These are phyloP conservation scores for Cucumis hystrix DNA, from an alignment of 306 rosid genomes.

Conservation along the genomic window DNA sequence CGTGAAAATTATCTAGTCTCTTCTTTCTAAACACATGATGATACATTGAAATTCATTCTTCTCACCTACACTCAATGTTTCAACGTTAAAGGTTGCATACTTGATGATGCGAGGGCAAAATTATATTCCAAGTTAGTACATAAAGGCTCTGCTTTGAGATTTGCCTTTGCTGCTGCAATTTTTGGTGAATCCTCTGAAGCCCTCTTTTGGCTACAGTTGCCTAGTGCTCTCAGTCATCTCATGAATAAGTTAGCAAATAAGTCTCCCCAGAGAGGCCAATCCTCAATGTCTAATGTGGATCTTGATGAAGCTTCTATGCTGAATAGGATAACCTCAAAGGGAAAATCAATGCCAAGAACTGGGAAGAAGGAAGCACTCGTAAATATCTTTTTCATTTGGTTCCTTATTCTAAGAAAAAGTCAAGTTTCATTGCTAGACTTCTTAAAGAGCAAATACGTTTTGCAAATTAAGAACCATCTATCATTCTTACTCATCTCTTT, in stretches of 20 bases:
- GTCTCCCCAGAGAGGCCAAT: slow-evolving; percentile 33
- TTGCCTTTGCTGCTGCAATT: slow-evolving; percentile 84
- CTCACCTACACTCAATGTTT: slow-evolving; percentile 15
- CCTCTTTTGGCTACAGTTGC: slow-evolving; percentile 87
- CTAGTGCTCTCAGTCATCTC: slow-evolving; percentile 68
- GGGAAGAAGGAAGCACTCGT: slow-evolving; percentile 47
- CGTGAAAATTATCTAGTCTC: neutral
- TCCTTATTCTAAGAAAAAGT: neutral
- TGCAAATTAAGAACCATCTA: neutral
- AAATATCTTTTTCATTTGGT: slow-evolving; percentile 9
- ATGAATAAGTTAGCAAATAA: slow-evolving; percentile 52
- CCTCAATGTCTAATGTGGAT: slow-evolving; percentile 25
- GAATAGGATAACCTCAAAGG: slow-evolving; percentile 73
- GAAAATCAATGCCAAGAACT: slow-evolving; percentile 41
- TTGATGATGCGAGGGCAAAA: slow-evolving; percentile 87
- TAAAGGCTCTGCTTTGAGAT: slow-evolving; percentile 69
- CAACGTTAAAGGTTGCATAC: slow-evolving; percentile 57
- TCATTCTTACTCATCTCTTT: neutral
- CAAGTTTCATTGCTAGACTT: neutral
- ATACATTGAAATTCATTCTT: slow-evolving; percentile 3
- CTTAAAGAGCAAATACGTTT: neutral
- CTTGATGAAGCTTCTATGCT: slow-evolving; percentile 51
- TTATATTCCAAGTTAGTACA: slow-evolving; percentile 72
- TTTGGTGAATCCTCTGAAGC: slow-evolving; percentile 92
- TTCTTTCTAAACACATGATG: neutral